These are phyloP conservation scores for Globisporangium viniferum DNA, from an alignment of 352 stramenopile genomes.

Conservation along the genomic window DNA sequence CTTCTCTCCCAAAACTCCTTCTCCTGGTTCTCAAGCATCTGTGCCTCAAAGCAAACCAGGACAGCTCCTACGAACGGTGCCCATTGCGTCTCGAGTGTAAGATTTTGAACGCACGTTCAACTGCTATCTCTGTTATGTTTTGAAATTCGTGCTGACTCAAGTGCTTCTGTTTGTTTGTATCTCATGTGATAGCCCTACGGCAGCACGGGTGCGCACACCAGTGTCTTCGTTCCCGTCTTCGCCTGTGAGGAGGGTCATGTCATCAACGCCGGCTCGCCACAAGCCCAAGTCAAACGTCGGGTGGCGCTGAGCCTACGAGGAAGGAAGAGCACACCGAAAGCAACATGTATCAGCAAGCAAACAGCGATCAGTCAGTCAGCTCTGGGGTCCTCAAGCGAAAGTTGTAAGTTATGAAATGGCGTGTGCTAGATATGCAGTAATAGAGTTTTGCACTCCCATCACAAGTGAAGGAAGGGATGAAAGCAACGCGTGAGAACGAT, in stretches of 20 bases:
- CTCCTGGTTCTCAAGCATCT: constrained; percentile 3
- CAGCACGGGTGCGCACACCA: constrained; percentile 38
- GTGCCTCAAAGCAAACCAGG: constrained; percentile 29
- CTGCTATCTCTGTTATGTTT: background rate
- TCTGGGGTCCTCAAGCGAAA: background rate
- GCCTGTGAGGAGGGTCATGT: constrained; percentile 24
- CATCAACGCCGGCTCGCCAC: constrained; percentile 27
- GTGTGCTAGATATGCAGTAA: constrained; percentile 1
- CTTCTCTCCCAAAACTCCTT: constrained; percentile 17
- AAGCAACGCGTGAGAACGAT: background rate
- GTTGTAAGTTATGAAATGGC: constrained; percentile 8
- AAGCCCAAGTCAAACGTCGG: constrained; percentile 65
- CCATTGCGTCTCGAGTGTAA: constrained; percentile 38
- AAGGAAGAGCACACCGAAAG: background rate
- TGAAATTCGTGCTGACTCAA: background rate
- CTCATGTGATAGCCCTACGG: constrained; percentile 22
- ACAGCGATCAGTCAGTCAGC: background rate
- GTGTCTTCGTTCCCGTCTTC: constrained; percentile 27
- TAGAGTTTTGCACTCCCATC: background rate
- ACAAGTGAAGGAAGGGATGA: background rate
- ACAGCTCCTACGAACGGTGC: constrained; percentile 23
- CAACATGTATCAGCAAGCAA: background rate
- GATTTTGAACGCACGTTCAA: constrained; percentile 2
- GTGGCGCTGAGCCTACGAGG: constrained; percentile 37
- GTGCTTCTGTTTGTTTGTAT: constrained; percentile 11